Percentiles rank a stretch among this genome's conserved stretches.
Evolutionary conservation across 176 grass and related monocot genomes (phyloP).

Genomic region (Oryza meyeriana): DNA sequence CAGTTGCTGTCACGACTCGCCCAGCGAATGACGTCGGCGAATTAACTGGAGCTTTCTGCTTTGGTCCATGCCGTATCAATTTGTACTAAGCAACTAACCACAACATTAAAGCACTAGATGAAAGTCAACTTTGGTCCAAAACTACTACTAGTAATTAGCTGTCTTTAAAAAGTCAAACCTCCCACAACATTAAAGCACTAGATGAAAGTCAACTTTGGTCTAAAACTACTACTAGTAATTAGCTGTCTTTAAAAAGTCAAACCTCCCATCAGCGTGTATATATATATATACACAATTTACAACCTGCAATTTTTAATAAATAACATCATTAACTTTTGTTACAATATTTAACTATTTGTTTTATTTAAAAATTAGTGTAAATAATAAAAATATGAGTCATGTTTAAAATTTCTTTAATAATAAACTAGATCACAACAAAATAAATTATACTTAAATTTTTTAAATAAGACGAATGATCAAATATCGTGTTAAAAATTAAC

Average conservation of each 20-base stretch:
- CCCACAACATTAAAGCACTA: neutral
- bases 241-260: conserved; percentile 23
- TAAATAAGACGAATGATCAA: too few relatives aligned
- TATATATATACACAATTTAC: too few relatives aligned
- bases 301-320: too few relatives aligned
- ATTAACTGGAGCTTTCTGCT: neutral
- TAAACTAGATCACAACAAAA: too few relatives aligned
- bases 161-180: conserved; percentile 22
- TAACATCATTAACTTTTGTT: too few relatives aligned
- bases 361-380: too few relatives aligned
- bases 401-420: too few relatives aligned
- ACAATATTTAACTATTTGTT: too few relatives aligned
- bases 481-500: too few relatives aligned
- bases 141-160: neutral
- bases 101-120: neutral
- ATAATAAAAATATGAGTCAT: too few relatives aligned
- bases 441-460: too few relatives aligned
- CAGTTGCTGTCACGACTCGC: neutral
- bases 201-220: neutral
- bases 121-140: neutral
- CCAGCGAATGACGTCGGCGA: neutral
- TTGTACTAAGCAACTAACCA: neutral
- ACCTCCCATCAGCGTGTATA: too few relatives aligned
- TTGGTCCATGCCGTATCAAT: neutral
- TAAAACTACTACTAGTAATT: neutral